Evolutionary conservation across 2,329 filamentous ascomycete species (phyloP).

Genomic region (Cephalotrichum gorgonifer): DNA sequence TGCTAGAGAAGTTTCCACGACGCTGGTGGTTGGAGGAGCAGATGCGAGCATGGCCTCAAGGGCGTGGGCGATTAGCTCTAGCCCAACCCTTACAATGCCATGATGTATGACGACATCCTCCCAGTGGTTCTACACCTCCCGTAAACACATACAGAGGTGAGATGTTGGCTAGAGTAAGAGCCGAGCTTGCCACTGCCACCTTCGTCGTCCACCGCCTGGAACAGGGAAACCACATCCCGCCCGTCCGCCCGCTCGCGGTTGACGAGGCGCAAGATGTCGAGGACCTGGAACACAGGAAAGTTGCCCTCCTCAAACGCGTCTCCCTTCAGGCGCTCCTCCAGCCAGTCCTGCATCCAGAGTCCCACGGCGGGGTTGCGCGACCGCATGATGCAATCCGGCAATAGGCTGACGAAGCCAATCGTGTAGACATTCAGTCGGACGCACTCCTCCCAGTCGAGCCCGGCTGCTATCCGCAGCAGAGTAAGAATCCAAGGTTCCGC

Average conservation of each 20-base stretch:
- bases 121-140: conserved; percentile 7
- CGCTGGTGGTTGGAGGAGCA: no score
- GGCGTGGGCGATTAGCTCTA: no score
- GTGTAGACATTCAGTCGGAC: conserved; percentile 12
- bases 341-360: conserved; percentile 12
- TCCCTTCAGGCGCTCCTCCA: conserved; percentile 7
- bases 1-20: no score
- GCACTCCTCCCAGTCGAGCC: conserved; percentile 14
- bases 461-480: conserved; percentile 13
- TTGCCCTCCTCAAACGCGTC: conserved; percentile 12
- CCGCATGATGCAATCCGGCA: conserved; percentile 11
- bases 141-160: conserved; percentile 5
- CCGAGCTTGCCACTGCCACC: conserved; percentile 8
- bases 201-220: conserved; percentile 8
- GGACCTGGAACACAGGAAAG: conserved; percentile 12
- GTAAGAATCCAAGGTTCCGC: conserved; percentile 9
- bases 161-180: conserved; percentile 7
- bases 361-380: conserved; percentile 6
- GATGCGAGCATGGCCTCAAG: no score
- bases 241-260: conserved; percentile 9
- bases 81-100: not conserved
- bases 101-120: not conserved
- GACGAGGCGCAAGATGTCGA: conserved; percentile 8
- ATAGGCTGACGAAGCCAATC: conserved; percentile 11
- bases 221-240: conserved; percentile 5